Evolutionary conservation across 2,329 filamentous ascomycete genomes (phyloP).

Genomic region (Lithohypha guttulata): DNA sequence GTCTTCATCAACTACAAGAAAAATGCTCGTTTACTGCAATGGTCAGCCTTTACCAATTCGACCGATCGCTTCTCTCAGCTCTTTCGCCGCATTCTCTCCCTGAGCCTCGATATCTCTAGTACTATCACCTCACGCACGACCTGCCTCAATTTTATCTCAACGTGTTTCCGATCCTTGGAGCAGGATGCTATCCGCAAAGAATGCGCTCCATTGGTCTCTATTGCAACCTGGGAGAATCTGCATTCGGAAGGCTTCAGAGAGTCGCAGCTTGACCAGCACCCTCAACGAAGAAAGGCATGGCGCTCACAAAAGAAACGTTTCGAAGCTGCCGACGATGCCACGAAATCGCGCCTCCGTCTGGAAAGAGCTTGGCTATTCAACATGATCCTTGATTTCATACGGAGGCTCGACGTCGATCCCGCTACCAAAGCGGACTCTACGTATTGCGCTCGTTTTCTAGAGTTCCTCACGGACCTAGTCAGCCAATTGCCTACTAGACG

Average conservation of each 20-base stretch:
- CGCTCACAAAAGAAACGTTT: conserved; percentile 75
- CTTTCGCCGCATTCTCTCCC: conserved; percentile 79
- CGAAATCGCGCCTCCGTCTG: conserved; percentile 72
- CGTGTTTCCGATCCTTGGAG: conserved; percentile 88
- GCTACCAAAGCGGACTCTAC: conserved; percentile 47
- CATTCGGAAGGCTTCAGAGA: conserved; percentile 67
- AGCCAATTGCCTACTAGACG: conserved; percentile 88
- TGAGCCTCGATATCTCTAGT: conserved; percentile 64
- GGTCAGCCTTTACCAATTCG: conserved; percentile 67
- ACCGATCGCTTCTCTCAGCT: conserved; percentile 76
- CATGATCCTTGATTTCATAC: conserved; percentile 70
- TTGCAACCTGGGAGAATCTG: conserved; percentile 90
- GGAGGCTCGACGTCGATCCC: conserved; percentile 50
- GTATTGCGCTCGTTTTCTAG: conserved; percentile 88
- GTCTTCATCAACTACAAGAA: conserved; percentile 80
- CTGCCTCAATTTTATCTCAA: conserved; percentile 80
- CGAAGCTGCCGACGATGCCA: conserved; percentile 69
- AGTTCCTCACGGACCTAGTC: conserved; percentile 80
- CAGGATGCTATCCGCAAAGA: conserved; percentile 83
- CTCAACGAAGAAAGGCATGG: conserved; percentile 82
- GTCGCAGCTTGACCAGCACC: conserved; percentile 56
- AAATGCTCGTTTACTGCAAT: conserved; percentile 75
- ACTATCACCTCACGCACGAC: conserved; percentile 61
- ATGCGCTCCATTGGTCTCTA: conserved; percentile 88
- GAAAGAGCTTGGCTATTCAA: conserved; percentile 91